phyloP scores from a whole-genome alignment of 306 rosid genomes.

The Quercus aquifolioides region DNA sequence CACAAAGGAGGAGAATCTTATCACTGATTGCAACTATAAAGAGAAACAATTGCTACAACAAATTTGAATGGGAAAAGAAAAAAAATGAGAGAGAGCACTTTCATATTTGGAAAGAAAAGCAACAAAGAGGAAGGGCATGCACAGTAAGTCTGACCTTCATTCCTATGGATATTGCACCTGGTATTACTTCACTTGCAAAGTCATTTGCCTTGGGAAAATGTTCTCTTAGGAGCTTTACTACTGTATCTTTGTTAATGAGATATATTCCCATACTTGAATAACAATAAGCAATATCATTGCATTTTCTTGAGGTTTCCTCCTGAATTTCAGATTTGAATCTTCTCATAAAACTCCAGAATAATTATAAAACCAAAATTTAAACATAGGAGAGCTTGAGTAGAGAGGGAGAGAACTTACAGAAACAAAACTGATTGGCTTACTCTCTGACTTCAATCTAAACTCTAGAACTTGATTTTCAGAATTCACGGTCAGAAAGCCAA shows the following conservation, averaged over 20 bases:
- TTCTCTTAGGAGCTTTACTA: conserved; percentile 28
- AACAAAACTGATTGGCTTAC: not conserved
- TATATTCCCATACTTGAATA: conserved; percentile 41
- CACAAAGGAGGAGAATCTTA: not conserved
- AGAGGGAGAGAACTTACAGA: conserved; percentile 22
- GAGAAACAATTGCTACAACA: not conserved
- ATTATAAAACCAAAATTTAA: not conserved
- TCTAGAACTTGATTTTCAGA: conserved; percentile 17
- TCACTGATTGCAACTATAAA: not conserved
- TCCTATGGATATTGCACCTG: conserved; percentile 38
- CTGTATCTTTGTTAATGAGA: conserved; percentile 21
- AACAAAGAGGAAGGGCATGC: not conserved
- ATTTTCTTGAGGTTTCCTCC: conserved; percentile 6
- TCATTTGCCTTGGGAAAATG: conserved; percentile 30
- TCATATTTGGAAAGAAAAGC: not conserved
- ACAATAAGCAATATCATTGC: not conserved
- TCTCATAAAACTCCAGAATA: not conserved
- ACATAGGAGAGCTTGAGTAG: not conserved
- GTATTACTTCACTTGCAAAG: conserved; percentile 35
- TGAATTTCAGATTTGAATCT: not conserved
- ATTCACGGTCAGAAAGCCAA: conserved; percentile 29
- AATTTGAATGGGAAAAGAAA: not conserved
- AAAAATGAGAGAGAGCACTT: not conserved
- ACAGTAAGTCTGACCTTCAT: conserved; percentile 27
- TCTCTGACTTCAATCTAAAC: conserved; percentile 19